A percentile compares a stretch with the other conserved stretches of the same genome.
phyloP scores from a whole-genome alignment of 2,329 filamentous ascomycete genomes.

The Colletotrichum sp. region DNA sequence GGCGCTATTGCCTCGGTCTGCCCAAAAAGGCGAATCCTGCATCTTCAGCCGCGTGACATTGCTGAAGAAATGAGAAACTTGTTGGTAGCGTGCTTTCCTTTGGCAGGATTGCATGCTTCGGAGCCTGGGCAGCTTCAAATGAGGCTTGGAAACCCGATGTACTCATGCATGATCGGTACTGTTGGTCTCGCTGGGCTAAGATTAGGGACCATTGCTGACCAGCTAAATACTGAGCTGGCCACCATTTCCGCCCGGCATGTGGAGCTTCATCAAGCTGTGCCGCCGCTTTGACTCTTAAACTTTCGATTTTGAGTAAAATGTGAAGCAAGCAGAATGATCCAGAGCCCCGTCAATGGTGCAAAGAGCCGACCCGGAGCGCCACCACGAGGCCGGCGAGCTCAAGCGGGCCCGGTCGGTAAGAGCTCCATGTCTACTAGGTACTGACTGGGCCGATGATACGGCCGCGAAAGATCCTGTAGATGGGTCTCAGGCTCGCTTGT shows the following conservation, averaged over 20 bases:
- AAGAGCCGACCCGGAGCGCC: background rate
- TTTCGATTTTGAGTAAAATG: background rate
- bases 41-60: background rate
- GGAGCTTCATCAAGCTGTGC: background rate
- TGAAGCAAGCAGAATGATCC: background rate
- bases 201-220: background rate
- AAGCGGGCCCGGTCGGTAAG: background rate
- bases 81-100: background rate
- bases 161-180: background rate
- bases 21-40: background rate
- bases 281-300: background rate
- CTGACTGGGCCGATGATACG: background rate
- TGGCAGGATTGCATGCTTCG: background rate
- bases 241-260: background rate
- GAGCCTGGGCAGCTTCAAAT: background rate
- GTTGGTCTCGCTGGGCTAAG: background rate
- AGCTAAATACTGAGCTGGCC: background rate
- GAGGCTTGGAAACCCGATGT: background rate
- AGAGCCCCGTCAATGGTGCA: background rate
- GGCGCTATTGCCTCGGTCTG: constrained; percentile 10
- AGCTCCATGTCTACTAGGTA: background rate
- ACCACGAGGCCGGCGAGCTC: background rate
- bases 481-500: background rate
- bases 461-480: background rate
- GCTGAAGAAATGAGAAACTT: background rate